Base-by-base conservation (phyloP, 2,329 filamentous ascomycete species). In the Colletotrichum orbiculare region DNA sequence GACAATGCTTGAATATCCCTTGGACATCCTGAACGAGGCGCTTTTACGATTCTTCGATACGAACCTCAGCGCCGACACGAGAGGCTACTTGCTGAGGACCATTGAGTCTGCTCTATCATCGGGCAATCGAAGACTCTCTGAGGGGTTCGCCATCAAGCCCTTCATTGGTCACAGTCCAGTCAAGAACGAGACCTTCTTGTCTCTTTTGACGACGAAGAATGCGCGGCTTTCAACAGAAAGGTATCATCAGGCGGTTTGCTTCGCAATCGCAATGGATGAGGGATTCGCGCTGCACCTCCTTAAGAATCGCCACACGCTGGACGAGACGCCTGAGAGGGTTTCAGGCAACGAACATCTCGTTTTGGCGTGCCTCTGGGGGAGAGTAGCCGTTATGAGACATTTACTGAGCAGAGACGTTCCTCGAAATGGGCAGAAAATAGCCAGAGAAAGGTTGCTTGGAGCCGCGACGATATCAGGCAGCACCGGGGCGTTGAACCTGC, bases 201-300 rank as follows among this genome's bases (percentile, higher is more conserved):
- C 6, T 2, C 43, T 62, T 0, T 6, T 66, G 8, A 35, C 49
- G 11, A 38, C 17, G 8, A 53, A 50, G 34, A 48, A n/a, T 1
- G 58, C 43, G 9, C 35, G 56, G 9, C 7, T 60, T 3, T 15
- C 53, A 8, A n/a, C 39, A 8, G 37, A 9, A 2, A 37, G 8
- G 13, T 58, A 41, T 11, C 42, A 54, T 8, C 42, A 17, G 13
- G 47, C 38, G 12, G 11, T 62, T 4, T 54, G 33, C 11, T 57
- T 5, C 4, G 43, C 55, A 5, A 63, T 63, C 33, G 58, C 64
- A 2, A 46, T 50, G 43, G 54, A 66, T 2, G 64, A 63, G 9
- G 8, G 10, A 1, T 43, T 47, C 7, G 54, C 53, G 2, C 4
- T 54, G 2, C 59, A 45, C 33, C 33, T 63, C 2, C 3, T 63